phyloP scores from a whole-genome alignment of 306 rosid species.

The Biancaea sappan region DNA sequence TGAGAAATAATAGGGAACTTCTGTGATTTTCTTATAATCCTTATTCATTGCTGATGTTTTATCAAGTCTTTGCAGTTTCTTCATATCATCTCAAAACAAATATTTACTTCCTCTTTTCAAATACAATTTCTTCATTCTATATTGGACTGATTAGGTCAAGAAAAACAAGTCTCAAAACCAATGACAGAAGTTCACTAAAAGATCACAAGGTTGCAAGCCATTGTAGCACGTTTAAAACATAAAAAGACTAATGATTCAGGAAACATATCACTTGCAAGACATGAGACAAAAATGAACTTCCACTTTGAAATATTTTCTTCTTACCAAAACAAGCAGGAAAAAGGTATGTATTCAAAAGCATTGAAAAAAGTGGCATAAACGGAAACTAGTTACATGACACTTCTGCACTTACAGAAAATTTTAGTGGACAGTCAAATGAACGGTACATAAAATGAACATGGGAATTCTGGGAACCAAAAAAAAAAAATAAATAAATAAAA shows the following conservation, averaged over 20 bases:
- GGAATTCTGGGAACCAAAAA: constrained; percentile 23
- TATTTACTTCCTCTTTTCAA: not conserved
- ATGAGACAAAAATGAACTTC: constrained; percentile 11
- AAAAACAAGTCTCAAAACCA: constrained; percentile 12
- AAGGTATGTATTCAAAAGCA: not conserved
- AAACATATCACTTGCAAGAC: constrained; percentile 21
- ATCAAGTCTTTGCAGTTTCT: not conserved
- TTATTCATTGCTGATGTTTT: not conserved
- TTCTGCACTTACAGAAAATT: constrained; percentile 14
- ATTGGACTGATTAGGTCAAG: not conserved
- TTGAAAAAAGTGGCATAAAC: constrained; percentile 10
- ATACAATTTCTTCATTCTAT: constrained; percentile 1
- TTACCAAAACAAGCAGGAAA: constrained; percentile 26
- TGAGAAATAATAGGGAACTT: not conserved
- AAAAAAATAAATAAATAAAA: constrained; percentile 12
- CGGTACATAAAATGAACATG: not conserved
- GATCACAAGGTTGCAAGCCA: constrained; percentile 1
- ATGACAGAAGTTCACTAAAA: constrained; percentile 13
- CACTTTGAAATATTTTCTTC: constrained; percentile 7
- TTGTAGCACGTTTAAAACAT: not conserved
- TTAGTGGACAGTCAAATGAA: not conserved
- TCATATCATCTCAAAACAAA: constrained; percentile 11
- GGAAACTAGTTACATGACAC: not conserved
- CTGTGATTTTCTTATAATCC: not conserved
- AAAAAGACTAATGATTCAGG: not conserved